phyloP scores from a whole-genome alignment of 1,139 yeast genomes.

The Diutina siamensis region DNA sequence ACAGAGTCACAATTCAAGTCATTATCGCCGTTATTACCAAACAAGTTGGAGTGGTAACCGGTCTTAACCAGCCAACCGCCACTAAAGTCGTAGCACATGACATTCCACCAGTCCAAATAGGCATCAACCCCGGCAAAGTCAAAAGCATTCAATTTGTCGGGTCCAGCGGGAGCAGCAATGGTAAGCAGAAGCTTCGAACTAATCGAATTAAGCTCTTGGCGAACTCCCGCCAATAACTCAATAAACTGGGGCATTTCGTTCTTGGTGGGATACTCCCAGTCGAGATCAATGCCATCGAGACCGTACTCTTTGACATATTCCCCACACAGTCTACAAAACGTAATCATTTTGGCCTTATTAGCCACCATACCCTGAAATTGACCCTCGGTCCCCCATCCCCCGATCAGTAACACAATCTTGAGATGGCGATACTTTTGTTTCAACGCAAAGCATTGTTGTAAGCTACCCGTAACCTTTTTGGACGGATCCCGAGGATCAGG shows the following conservation, averaged over 20 bases:
- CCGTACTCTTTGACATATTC: constrained; percentile 40
- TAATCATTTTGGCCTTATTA: constrained; percentile 22
- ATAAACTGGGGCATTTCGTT: constrained; percentile 37
- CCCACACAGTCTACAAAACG: constrained; percentile 42
- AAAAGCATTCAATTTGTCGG: constrained; percentile 13
- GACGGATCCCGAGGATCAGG: constrained; percentile 8
- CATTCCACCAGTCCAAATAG: constrained; percentile 59
- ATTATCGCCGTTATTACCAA: constrained; percentile 29
- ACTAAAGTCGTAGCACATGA: constrained; percentile 83
- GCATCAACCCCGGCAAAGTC: constrained; percentile 36
- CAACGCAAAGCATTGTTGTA: constrained; percentile 44
- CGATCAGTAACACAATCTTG: constrained; percentile 62
- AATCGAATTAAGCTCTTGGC: constrained; percentile 25
- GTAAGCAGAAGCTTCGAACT: constrained; percentile 32
- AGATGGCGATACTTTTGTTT: constrained; percentile 38
- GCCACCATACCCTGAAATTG: constrained; percentile 38
- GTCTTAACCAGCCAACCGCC: constrained; percentile 65
- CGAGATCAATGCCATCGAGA: constrained; percentile 86
- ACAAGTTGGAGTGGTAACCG: constrained; percentile 65
- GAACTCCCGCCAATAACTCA: constrained; percentile 30
- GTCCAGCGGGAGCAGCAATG: constrained; percentile 68
- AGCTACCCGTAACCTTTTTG: constrained; percentile 26
- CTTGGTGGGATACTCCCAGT: constrained; percentile 81
- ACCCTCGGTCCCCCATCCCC: constrained; percentile 72
- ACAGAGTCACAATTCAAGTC: constrained; percentile 38